Evolutionary conservation across 2,329 filamentous ascomycete species (phyloP), one percentile per base, ranked within the genome.

Genomic region (Dothistroma pini): DNA sequence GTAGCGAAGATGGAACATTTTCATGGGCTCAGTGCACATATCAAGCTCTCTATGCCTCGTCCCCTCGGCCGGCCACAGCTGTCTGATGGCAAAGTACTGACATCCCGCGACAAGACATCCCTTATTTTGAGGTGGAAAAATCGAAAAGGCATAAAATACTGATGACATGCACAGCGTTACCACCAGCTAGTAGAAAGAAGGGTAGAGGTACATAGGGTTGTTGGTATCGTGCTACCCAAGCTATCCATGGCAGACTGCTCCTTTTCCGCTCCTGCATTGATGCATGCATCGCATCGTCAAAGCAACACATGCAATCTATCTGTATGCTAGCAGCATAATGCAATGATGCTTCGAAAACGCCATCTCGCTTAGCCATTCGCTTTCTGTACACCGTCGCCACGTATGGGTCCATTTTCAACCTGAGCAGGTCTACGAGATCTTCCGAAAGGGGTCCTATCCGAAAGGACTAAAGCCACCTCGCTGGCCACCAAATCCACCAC

Each of bases 381-480:
- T 11, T n/a, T 8, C 16, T 35, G 41, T 57, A 19, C 38, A 19
- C n/a, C 12, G 19, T 21, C n/a, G 21, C 25, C 5, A 32, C 44
- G 22, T 4, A 10, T 25, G 4, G 32, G 11, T 34, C n/a, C 10
- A 16, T 62, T 55, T 38, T 38, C 34, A 38, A 38, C 34, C 34
- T 38, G 10, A 16, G 3, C 34, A 38, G 10, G 34, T 3, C 34
- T 19, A 14, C 14, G 41, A 5, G 14, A 5, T 14, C 14, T 19
- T 19, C 8, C 14, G 14, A 19, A 44, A 21, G 8, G 41, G 14
- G n/a, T 44, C n/a, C 41, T 44, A 65, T 6, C 64, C 64, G 49
- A 66, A 66, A 34, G 64, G 64, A 22, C 59, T 63, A 38, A 62
- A 64, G 4, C 56, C 56, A 35, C 62, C 59, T 44, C 60, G 60